A percentile compares a stretch with the other conserved stretches of the same genome.
Evolutionary conservation across 768 basidiomycete species (phyloP).

Genomic region (Suillus ampliporus): DNA sequence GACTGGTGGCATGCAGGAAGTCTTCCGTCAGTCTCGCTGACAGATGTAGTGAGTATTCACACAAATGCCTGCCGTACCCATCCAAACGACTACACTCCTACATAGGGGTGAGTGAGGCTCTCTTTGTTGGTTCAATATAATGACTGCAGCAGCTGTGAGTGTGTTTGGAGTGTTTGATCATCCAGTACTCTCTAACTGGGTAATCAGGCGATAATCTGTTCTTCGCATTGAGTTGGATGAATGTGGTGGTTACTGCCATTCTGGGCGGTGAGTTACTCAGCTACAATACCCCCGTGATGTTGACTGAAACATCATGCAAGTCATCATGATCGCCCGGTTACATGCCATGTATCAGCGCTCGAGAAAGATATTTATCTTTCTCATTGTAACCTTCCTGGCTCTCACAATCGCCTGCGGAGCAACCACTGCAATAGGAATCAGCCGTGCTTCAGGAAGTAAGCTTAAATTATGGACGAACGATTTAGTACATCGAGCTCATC

Average conservation of each 20-base stretch:
- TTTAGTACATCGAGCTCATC: neutral
- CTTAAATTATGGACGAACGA: neutral
- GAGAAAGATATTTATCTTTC: constrained; percentile 3
- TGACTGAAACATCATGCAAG: neutral
- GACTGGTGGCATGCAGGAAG: neutral
- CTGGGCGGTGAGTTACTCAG: neutral
- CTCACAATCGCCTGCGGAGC: neutral
- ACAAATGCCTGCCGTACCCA: neutral
- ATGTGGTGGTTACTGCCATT: neutral
- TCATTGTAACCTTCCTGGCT: neutral
- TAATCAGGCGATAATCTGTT: neutral
- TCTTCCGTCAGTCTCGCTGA: constrained; percentile 6
- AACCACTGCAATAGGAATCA: neutral
- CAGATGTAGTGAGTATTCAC: neutral
- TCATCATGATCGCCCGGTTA: constrained; percentile 5
- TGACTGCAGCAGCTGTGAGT: neutral
- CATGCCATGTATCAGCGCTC: constrained; percentile 4
- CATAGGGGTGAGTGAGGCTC: neutral
- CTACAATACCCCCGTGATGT: neutral
- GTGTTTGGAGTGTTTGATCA: neutral
- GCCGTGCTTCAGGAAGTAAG: neutral
- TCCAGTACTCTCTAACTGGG: neutral
- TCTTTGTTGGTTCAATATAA: neutral
- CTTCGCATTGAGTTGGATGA: neutral
- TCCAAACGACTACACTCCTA: neutral